phyloP scores from a whole-genome alignment of 257 asterid genomes.

The Jacaranda mimosifolia region DNA sequence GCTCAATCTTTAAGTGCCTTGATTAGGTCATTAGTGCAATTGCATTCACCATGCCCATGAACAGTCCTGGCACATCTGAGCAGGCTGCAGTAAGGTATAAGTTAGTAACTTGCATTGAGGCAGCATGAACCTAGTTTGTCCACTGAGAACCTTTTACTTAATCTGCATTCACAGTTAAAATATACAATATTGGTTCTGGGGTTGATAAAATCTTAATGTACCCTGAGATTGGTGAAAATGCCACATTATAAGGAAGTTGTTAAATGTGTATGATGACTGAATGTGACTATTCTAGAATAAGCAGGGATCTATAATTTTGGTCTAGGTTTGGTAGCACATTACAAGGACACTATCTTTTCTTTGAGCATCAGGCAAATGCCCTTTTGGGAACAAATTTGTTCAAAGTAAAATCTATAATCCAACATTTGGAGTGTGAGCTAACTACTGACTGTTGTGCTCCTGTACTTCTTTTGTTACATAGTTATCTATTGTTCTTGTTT shows the following conservation, averaged over 20 bases:
- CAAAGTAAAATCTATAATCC: background rate
- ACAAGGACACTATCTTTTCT: conserved; percentile 12
- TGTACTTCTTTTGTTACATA: background rate
- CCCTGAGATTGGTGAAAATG: background rate
- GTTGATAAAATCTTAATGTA: conserved; percentile 2
- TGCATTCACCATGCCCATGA: background rate
- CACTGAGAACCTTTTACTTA: background rate
- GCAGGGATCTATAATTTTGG: background rate
- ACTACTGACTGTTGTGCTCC: background rate
- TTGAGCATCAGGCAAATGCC: background rate
- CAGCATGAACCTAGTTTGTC: background rate
- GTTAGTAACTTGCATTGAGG: too few species aligned
- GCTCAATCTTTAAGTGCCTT: conserved; percentile 6
- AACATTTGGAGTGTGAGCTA: background rate
- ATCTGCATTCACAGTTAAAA: background rate
- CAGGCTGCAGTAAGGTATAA: background rate
- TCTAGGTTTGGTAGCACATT: background rate
- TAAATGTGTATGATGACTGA: background rate
- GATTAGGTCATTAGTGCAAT: background rate
- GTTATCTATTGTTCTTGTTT: conserved; percentile 8
- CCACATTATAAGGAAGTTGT: background rate
- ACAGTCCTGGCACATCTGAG: background rate
- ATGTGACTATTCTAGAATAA: background rate
- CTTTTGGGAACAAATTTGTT: background rate
- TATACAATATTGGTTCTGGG: background rate